phyloP scores from a whole-genome alignment of 495 filamentous ascomycete species.

The Hypoxylon rickii region DNA sequence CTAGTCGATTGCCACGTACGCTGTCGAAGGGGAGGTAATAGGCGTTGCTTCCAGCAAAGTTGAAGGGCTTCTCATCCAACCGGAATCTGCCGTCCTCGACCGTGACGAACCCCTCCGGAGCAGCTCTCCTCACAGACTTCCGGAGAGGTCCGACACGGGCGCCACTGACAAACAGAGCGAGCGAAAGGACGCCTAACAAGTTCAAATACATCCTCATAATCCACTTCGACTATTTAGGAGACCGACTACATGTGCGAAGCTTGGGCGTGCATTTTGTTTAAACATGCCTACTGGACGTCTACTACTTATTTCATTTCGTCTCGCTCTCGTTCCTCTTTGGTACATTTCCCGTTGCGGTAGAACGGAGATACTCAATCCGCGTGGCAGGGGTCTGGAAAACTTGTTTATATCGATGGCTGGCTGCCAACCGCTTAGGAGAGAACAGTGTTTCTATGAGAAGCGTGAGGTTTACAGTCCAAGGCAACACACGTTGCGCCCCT shows the following conservation, averaged over 20 bases:
- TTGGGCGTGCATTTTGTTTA: too few species aligned
- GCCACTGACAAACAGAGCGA: constrained; percentile 17
- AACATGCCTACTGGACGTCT: too few species aligned
- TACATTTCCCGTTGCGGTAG: constrained; percentile 18
- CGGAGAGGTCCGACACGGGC: background rate
- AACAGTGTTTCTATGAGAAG: background rate
- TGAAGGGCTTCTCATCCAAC: constrained; percentile 65
- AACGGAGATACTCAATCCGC: constrained; percentile 21
- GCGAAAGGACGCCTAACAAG: constrained; percentile 20
- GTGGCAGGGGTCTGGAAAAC: constrained; percentile 15
- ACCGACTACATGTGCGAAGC: too few species aligned
- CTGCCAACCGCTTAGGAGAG: background rate
- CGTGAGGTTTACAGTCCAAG: too few species aligned
- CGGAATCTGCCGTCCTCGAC: constrained; percentile 62
- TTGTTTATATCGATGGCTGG: constrained; percentile 14
- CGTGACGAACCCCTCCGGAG: constrained; percentile 49
- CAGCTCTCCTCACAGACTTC: background rate
- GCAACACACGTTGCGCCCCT: too few species aligned
- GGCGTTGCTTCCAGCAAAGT: constrained; percentile 72
- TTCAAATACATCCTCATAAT: too few species aligned
- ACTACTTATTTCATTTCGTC: constrained; percentile 15
- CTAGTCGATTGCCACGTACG: constrained; percentile 34
- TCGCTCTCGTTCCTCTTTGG: constrained; percentile 9
- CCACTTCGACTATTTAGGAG: too few species aligned
- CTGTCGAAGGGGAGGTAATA: constrained; percentile 71